Evolutionary conservation across 2,329 filamentous ascomycete species (phyloP).

Genomic region (Claviceps sp.): DNA sequence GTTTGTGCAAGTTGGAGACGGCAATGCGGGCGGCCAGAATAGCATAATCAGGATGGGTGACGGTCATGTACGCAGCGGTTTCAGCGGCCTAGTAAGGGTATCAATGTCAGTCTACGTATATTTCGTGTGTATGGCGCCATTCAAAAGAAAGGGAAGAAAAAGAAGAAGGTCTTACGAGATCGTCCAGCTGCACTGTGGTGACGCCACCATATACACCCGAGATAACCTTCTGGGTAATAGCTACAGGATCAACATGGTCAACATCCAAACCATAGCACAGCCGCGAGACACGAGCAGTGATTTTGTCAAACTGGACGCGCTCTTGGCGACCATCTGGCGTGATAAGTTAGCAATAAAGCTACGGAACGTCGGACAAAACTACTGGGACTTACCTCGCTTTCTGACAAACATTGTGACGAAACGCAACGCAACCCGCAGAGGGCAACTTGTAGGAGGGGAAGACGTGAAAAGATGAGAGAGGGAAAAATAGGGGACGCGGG

Average conservation of each 20-base stretch:
- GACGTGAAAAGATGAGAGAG: not conserved
- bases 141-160: not conserved
- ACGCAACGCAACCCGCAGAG: slow-evolving; percentile 10
- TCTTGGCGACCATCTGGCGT: slow-evolving; percentile 89
- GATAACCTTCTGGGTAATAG: slow-evolving; percentile 98
- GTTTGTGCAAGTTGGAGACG: slow-evolving; percentile 98
- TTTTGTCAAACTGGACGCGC: slow-evolving; percentile 99
- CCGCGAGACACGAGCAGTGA: slow-evolving; percentile 94
- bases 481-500: slow-evolving; percentile 9
- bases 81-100: slow-evolving; percentile 62
- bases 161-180: slow-evolving; percentile 50
- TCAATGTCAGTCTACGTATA: no score
- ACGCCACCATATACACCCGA: slow-evolving; percentile 98
- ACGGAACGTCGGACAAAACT: not conserved
- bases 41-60: slow-evolving; percentile 97
- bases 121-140: no score
- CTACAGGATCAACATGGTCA: slow-evolving; percentile 89
- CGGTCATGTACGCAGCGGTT: slow-evolving; percentile 98
- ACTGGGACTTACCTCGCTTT: slow-evolving; percentile 42
- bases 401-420: slow-evolving; percentile 43
- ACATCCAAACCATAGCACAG: slow-evolving; percentile 95
- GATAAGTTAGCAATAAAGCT: slow-evolving; percentile 16
- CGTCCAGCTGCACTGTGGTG: slow-evolving; percentile 89
- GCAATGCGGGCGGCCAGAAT: slow-evolving; percentile 96
- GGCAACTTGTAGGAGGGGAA: slow-evolving; percentile 8